phyloP scores from a whole-genome alignment of 1,139 yeast genomes.

The Kazachstania sp. region DNA sequence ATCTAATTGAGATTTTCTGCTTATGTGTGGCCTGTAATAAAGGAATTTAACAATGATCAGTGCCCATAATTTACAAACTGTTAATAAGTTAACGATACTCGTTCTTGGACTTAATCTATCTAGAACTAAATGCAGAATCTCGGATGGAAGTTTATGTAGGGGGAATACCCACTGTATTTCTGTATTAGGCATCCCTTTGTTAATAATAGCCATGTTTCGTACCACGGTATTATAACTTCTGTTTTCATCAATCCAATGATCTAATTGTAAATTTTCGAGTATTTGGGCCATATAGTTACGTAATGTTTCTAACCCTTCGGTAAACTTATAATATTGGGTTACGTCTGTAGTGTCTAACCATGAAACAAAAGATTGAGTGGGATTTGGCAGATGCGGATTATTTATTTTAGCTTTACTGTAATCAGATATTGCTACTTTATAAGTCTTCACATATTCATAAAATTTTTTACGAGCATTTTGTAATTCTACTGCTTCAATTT shows the following conservation, averaged over 20 bases:
- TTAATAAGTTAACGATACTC: slow-evolving; percentile 59
- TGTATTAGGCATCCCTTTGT: neutral
- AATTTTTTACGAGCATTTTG: slow-evolving; percentile 23
- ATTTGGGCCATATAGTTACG: slow-evolving; percentile 5
- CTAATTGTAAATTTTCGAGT: slow-evolving; percentile 3
- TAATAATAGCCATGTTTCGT: neutral
- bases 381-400: slow-evolving; percentile 17
- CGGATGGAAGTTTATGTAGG: slow-evolving; percentile 64
- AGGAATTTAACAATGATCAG: slow-evolving; percentile 68
- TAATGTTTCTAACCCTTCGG: slow-evolving; percentile 15
- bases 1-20: slow-evolving; percentile 40
- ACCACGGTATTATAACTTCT: too few species aligned
- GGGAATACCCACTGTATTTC: slow-evolving; percentile 32
- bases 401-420: slow-evolving; percentile 16
- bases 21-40: slow-evolving; percentile 85
- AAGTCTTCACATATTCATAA: slow-evolving; percentile 21
- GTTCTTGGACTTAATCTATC: slow-evolving; percentile 52
- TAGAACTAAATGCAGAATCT: slow-evolving; percentile 63
- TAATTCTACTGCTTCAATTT: slow-evolving; percentile 27
- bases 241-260: neutral
- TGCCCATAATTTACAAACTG: slow-evolving; percentile 81
- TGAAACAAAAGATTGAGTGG: slow-evolving; percentile 19
- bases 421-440: slow-evolving; percentile 19
- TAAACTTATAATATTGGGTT: slow-evolving; percentile 12
- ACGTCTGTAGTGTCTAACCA: slow-evolving; percentile 24